Evolutionary conservation across 768 basidiomycete genomes (phyloP).

Genomic region (Phanerodontia chrysosporium): DNA sequence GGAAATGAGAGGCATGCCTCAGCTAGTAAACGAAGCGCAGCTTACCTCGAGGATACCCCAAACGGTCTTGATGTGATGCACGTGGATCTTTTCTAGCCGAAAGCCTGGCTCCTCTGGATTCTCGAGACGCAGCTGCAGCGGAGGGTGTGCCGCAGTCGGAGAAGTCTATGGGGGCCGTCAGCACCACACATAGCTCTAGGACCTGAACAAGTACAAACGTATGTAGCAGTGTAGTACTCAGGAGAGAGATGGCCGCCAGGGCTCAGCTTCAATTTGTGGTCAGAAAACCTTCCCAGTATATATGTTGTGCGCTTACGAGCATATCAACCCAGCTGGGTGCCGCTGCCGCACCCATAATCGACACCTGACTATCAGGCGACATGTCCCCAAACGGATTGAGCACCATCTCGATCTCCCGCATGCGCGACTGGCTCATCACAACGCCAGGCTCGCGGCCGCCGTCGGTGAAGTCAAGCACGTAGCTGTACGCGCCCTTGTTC

Average conservation of each 20-base stretch:
- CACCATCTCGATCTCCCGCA: slow-evolving; percentile 68
- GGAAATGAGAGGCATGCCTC: neutral
- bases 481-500: slow-evolving; percentile 32
- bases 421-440: slow-evolving; percentile 68
- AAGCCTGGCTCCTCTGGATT: slow-evolving; percentile 77
- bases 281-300: neutral
- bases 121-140: slow-evolving; percentile 60
- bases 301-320: slow-evolving; percentile 38
- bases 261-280: slow-evolving; percentile 43
- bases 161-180: slow-evolving; percentile 43
- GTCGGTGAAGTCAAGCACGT: slow-evolving; percentile 73
- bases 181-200: neutral
- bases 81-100: slow-evolving; percentile 63
- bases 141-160: slow-evolving; percentile 63
- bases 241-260: slow-evolving; percentile 40
- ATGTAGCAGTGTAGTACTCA: slow-evolving; percentile 63
- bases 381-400: slow-evolving; percentile 51
- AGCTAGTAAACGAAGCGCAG: neutral
- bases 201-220: slow-evolving; percentile 41
- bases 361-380: slow-evolving; percentile 36
- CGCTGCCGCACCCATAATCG: slow-evolving; percentile 38
- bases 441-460: slow-evolving; percentile 48
- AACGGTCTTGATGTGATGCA: slow-evolving; percentile 67
- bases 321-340: slow-evolving; percentile 63
- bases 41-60: slow-evolving; percentile 72